Percentiles rank a stretch among this genome's conserved stretches.
Evolutionary conservation across 2,329 filamentous ascomycete genomes (phyloP).

Genomic region (Sclerotinia nivalis): DNA sequence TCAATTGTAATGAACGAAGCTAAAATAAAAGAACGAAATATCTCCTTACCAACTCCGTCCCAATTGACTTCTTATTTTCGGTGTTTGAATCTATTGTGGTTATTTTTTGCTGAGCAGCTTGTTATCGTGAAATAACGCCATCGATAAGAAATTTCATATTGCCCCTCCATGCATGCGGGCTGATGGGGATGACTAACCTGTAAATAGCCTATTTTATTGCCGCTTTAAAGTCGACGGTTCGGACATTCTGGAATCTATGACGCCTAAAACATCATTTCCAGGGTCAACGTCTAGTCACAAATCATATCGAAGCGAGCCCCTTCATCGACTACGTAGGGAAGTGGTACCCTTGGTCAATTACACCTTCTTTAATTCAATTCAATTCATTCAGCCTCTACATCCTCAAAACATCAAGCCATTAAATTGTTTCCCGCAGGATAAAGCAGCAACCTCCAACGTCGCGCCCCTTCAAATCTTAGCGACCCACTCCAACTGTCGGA

Average conservation of each 20-base stretch:
- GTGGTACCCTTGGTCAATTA: background rate
- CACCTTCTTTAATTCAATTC: too few relatives aligned
- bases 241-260: background rate
- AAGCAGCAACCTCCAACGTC: constrained; percentile 4
- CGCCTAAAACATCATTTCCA: too few relatives aligned
- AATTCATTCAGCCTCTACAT: too few relatives aligned
- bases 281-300: background rate
- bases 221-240: background rate
- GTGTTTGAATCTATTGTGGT: background rate
- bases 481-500: background rate
- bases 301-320: too few relatives aligned
- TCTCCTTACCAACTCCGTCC: constrained; percentile 1
- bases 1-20: background rate
- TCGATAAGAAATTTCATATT: constrained; percentile 25
- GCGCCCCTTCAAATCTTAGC: background rate
- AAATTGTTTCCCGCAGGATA: background rate
- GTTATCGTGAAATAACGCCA: constrained; percentile 21
- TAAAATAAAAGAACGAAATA: background rate
- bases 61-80: background rate
- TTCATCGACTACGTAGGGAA: too few relatives aligned
- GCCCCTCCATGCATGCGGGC: constrained; percentile 16
- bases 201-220: rapidly evolving
- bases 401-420: too few relatives aligned
- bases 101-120: background rate
- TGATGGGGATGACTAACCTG: background rate